Percentiles rank a stretch among this genome's conserved stretches.
phyloP scores from a whole-genome alignment of 2,329 filamentous ascomycete species.

The Alternaria hordeiaustralica region DNA sequence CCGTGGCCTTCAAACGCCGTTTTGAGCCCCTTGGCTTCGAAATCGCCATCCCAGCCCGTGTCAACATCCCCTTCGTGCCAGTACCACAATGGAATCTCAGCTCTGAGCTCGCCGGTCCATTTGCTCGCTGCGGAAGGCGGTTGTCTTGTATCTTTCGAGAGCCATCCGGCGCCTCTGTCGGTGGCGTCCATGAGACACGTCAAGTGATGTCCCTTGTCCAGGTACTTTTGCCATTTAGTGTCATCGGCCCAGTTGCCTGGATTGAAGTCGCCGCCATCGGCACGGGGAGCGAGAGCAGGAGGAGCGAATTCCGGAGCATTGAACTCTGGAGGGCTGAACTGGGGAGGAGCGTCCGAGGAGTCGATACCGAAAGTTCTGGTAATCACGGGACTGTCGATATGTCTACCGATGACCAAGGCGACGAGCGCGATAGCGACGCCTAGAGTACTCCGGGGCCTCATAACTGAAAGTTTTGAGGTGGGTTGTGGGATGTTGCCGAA shows the following conservation, averaged over 20 bases:
- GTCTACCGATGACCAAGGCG: neutral
- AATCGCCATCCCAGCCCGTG: conserved; percentile 10
- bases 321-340: neutral
- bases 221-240: conserved; percentile 17
- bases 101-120: conserved; percentile 26
- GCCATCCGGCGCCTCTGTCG: conserved; percentile 22
- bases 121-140: conserved; percentile 25
- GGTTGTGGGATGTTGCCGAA: neutral
- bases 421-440: neutral
- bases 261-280: conserved; percentile 8
- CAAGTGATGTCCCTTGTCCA: conserved; percentile 18
- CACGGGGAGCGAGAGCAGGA: no score
- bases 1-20: conserved; percentile 10
- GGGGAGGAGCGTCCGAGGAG: neutral
- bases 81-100: conserved; percentile 15
- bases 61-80: conserved; percentile 13
- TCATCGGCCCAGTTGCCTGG: neutral
- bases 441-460: neutral
- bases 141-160: conserved; percentile 7
- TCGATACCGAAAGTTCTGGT: neutral
- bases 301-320: neutral
- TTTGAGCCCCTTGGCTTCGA: conserved; percentile 4
- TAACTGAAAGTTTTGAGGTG: neutral
- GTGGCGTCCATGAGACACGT: conserved; percentile 23
- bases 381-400: neutral